Evolutionary conservation across 208 protist species (phyloP), one percentile per base, ranked within the genome.

Genomic region (Acanthamoeba royreba): DNA sequence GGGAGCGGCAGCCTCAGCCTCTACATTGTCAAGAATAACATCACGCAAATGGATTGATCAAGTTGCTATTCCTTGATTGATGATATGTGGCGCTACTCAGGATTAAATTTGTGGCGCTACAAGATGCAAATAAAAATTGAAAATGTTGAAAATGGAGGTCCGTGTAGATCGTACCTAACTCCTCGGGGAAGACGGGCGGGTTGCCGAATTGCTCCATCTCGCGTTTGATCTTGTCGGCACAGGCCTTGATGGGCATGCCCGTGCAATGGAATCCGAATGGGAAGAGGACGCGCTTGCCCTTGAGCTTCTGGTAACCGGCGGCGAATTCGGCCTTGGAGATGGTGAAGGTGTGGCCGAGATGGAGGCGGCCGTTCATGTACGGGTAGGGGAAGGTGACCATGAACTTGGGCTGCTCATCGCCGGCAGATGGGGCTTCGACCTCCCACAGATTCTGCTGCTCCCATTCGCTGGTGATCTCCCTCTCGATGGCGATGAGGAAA

Each of bases 181-280:
- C 49, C n/a, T 31, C 93, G 40, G 97, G 97, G 86, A 98, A 98
- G 15, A 92, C 85, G 40, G 98, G 98, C 47, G 99, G 99, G 96
- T 77, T 94, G 35, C 98, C 98, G 93, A 93, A 98, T 28, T 89
- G 9, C 85, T 97, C 95, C 15, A 99, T 97, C 93, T 99, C 98
- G 15, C 83, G 86, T 4, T 94, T 90, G 9, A 99, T 98, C 96
- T 99, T 99, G 95, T 99, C 98, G 81, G 99, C 99, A 94, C 98
- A 99, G 4, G 99, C 99, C 95, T 98, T 98, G 95, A 99, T 99
- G 74, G 99, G 99, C 97, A 99, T 99, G 93, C 99, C 99, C 0
- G 99, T 99, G 94, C 99, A 99, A 96, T 99, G 99, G 95, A 99
- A 99, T 15, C 96, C 99, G 95, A 99, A 99, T n/a, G 99, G 99